phyloP scores from a whole-genome alignment of 306 rosid genomes.

The Fragaria vesca region DNA sequence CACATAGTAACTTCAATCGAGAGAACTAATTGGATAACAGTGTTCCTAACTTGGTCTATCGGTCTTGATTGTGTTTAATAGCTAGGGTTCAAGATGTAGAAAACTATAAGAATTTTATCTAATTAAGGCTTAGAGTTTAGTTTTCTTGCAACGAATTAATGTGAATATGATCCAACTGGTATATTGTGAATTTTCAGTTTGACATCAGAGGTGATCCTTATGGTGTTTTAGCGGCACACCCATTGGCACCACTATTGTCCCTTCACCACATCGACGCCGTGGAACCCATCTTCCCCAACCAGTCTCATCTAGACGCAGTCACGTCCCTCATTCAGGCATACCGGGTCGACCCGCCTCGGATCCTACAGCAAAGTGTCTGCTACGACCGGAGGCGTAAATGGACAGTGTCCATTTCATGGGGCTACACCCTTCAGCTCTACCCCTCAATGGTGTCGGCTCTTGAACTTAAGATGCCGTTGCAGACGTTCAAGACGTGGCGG shows the following conservation, averaged over 20 bases:
- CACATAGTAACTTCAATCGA: not conserved
- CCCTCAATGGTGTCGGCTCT: slow-evolving; percentile 45
- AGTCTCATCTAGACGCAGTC: slow-evolving; percentile 45
- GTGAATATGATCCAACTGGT: not conserved
- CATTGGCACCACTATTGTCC: slow-evolving; percentile 76
- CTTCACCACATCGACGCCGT: slow-evolving; percentile 79
- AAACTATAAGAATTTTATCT: not conserved
- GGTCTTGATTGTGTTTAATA: too few species aligned
- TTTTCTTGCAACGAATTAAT: not conserved
- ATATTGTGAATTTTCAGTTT: slow-evolving; percentile 45
- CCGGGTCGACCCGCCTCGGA: slow-evolving; percentile 60
- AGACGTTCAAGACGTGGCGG: slow-evolving; percentile 85
- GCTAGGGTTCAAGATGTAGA: too few species aligned
- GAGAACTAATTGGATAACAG: too few species aligned
- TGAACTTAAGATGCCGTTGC: slow-evolving; percentile 62
- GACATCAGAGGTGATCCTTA: slow-evolving; percentile 72
- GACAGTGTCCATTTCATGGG: slow-evolving; percentile 90
- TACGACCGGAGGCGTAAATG: slow-evolving; percentile 52
- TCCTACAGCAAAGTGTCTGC: slow-evolving; percentile 71
- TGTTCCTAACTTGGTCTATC: too few species aligned
- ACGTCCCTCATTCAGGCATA: slow-evolving; percentile 55
- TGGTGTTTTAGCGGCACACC: slow-evolving; percentile 88
- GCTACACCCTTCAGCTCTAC: slow-evolving; percentile 76
- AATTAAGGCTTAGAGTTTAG: not conserved
- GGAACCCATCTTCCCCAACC: slow-evolving; percentile 57